A percentile compares a stretch with the other conserved stretches of the same genome.
These are phyloP conservation scores for Hypoxylon subgilvum DNA, from an alignment of 495 filamentous ascomycete species.

Conservation along the genomic window DNA sequence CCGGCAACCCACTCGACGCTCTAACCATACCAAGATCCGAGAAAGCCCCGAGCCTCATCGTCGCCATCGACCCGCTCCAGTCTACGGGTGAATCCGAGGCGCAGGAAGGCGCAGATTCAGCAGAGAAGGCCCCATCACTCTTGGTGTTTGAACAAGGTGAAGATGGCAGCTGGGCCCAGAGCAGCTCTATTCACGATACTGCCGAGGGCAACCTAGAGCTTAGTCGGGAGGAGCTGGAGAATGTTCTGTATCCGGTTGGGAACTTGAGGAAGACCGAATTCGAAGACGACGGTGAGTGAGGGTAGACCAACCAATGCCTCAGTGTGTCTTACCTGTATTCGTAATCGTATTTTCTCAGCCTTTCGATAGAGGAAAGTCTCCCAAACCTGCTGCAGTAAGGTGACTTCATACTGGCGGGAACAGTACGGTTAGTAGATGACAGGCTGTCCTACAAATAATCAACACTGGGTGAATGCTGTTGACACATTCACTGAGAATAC, in stretches of 20 bases:
- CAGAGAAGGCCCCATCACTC: conserved; percentile 5
- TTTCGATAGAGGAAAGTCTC: too few species aligned
- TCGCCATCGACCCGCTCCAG: conserved; percentile 61
- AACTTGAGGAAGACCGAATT: conserved; percentile 73
- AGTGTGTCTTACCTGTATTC: too few species aligned
- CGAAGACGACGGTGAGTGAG: conserved; percentile 47
- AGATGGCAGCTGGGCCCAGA: conserved; percentile 14
- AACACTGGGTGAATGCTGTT: background rate
- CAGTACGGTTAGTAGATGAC: too few species aligned
- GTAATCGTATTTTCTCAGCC: too few species aligned
- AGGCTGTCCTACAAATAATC: too few species aligned
- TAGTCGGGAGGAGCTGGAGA: conserved; percentile 53
- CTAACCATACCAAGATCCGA: conserved; percentile 30
- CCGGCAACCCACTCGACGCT: conserved; percentile 69
- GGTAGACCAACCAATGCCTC: too few species aligned
- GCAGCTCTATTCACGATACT: conserved; percentile 21
- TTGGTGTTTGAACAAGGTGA: conserved; percentile 30
- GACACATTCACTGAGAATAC: too few species aligned
- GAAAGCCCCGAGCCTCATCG: conserved; percentile 48
- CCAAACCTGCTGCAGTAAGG: too few species aligned
- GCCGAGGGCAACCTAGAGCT: conserved; percentile 39
- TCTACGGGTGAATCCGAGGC: background rate
- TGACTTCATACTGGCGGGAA: too few species aligned
- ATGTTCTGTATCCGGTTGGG: conserved; percentile 72
- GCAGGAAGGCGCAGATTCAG: conserved; percentile 34